Evolutionary conservation across 2,329 filamentous ascomycete species (phyloP).

Genomic region (Blumeriella jaapii): DNA sequence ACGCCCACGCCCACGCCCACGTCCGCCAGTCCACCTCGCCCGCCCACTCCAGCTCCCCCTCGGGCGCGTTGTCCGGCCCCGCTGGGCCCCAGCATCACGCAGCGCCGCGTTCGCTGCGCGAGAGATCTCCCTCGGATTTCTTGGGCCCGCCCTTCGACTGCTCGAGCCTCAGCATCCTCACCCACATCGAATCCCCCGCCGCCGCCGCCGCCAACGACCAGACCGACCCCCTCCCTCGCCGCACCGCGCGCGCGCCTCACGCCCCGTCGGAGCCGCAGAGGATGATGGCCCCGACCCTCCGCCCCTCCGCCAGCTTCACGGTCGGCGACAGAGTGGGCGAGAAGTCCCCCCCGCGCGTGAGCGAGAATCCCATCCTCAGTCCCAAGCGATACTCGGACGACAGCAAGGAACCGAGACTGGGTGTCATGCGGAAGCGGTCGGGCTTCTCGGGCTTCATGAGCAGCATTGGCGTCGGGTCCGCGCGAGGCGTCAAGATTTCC

Average conservation of each 20-base stretch:
- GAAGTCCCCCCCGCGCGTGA: constrained; percentile 31
- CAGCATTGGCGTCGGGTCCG: constrained; percentile 67
- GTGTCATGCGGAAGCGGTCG: constrained; percentile 67
- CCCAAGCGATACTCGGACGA: constrained; percentile 76
- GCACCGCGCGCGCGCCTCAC: constrained; percentile 36
- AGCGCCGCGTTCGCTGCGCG: constrained; percentile 30
- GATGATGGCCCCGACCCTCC: constrained; percentile 43
- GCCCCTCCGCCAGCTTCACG: constrained; percentile 56
- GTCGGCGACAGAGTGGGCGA: constrained; percentile 39
- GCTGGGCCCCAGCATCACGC: constrained; percentile 15
- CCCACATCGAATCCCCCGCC: too few relatives aligned
- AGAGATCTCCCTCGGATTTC: constrained; percentile 44
- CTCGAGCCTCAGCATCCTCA: too few relatives aligned
- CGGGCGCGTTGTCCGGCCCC: constrained; percentile 13
- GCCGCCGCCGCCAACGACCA: too few relatives aligned
- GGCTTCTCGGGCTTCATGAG: constrained; percentile 83
- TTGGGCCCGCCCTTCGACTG: constrained; percentile 57
- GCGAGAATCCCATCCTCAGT: constrained; percentile 37
- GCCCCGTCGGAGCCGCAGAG: constrained; percentile 44
- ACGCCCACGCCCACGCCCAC: too few relatives aligned
- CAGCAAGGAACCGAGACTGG: constrained; percentile 47
- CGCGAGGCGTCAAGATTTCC: constrained; percentile 88
- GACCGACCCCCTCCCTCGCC: constrained; percentile 29
- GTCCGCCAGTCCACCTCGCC: too few relatives aligned
- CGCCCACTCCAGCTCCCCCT: constrained; percentile 21